Percentiles rank a stretch among this genome's conserved stretches.
Conservation (phyloP, 768 basidiomycete genomes). For the Lactarius quietus region DNA sequence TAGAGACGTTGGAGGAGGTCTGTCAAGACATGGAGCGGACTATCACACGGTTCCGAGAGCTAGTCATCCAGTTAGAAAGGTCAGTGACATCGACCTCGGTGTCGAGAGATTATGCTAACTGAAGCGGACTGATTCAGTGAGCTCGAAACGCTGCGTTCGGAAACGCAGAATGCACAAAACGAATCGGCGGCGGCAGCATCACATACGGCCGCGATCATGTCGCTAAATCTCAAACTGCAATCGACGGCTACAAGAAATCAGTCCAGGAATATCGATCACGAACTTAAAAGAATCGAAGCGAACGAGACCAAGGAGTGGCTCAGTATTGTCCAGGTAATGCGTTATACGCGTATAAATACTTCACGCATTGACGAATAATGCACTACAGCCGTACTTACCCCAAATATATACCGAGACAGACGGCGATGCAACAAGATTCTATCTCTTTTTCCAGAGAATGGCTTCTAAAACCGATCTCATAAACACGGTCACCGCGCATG, state of each 20-base stretch:
- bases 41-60: conserved; percentile 88
- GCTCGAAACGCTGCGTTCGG: conserved; percentile 74
- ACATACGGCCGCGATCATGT: conserved; percentile 91
- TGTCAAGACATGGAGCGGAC: conserved; percentile 86
- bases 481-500: conserved; percentile 74
- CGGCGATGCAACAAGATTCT: conserved; percentile 81
- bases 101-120: background rate
- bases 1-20: conserved; percentile 67
- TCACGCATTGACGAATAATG: conserved; percentile 10
- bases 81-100: conserved; percentile 35
- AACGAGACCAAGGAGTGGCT: conserved; percentile 78
- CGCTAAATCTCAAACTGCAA: conserved; percentile 91
- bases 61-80: conserved; percentile 82
- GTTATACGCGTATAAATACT: background rate
- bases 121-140: conserved; percentile 52
- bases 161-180: conserved; percentile 79
- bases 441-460: conserved; percentile 90
- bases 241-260: conserved; percentile 89
- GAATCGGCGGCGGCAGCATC: conserved; percentile 81
- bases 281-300: conserved; percentile 81
- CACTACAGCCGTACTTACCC: conserved; percentile 77
- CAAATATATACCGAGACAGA: conserved; percentile 88
- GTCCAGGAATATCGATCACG: conserved; percentile 83
- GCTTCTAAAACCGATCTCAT: conserved; percentile 85
- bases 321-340: conserved; percentile 69